These are phyloP conservation scores for Phytophthora boehmeriae DNA, from an alignment of 352 stramenopile genomes.

Conservation along the genomic window DNA sequence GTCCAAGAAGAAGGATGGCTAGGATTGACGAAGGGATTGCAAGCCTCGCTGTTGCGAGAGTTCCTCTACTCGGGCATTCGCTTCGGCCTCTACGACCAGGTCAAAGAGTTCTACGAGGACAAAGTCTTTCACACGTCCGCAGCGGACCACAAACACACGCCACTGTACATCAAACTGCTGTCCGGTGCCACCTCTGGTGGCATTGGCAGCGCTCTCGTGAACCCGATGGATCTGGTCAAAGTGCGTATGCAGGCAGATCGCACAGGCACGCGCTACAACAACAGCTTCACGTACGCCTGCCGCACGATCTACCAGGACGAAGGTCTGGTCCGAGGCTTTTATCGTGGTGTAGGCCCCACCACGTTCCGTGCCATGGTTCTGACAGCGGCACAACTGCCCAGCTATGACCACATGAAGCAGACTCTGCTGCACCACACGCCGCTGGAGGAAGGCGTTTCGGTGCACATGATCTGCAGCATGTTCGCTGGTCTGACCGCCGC, in stretches of 20 bases:
- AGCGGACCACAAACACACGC: conserved; percentile 36
- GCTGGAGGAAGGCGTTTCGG: conserved; percentile 58
- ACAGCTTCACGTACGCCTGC: conserved; percentile 68
- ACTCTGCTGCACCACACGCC: conserved; percentile 53
- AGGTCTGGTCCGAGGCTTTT: conserved; percentile 69
- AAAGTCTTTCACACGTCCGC: conserved; percentile 48
- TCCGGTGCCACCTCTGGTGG: conserved; percentile 64
- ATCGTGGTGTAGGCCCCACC: conserved; percentile 69
- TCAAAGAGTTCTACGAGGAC: conserved; percentile 77
- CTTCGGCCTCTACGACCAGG: conserved; percentile 79
- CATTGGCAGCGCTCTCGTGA: conserved; percentile 71
- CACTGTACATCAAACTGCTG: conserved; percentile 73
- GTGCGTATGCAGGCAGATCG: conserved; percentile 81
- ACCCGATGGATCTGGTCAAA: conserved; percentile 82
- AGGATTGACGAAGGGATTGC: conserved; percentile 63
- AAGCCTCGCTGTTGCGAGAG: conserved; percentile 68
- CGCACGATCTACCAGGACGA: conserved; percentile 66
- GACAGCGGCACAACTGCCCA: conserved; percentile 76
- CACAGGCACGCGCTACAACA: conserved; percentile 62
- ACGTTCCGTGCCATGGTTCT: conserved; percentile 75
- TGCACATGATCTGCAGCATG: conserved; percentile 77
- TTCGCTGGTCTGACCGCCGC: conserved; percentile 75
- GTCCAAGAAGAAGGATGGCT: conserved; percentile 58
- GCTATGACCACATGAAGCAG: conserved; percentile 85
- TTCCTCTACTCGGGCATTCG: conserved; percentile 81